phyloP scores from a whole-genome alignment of 306 rosid species.

The Vigna angularis region DNA sequence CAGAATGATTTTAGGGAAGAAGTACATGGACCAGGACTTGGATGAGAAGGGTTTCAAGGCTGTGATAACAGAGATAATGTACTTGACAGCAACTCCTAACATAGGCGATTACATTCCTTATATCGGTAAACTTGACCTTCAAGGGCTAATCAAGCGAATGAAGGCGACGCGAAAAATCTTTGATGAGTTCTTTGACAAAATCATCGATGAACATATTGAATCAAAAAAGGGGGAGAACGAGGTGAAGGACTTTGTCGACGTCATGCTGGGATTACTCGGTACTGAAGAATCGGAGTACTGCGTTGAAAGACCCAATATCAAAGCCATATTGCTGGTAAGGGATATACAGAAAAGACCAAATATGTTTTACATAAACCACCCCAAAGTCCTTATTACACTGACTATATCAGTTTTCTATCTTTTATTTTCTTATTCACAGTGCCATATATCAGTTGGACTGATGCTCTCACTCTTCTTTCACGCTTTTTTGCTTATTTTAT shows the following conservation, averaged over 20 bases:
- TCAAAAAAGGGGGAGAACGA: constrained; percentile 39
- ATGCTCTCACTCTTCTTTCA: not conserved
- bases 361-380: no score
- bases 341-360: no score
- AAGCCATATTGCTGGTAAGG: constrained; percentile 67
- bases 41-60: constrained; percentile 63
- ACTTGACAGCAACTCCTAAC: constrained; percentile 48
- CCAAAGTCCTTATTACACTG: no score
- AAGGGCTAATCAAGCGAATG: constrained; percentile 59
- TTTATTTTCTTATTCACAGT: no score
- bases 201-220: constrained; percentile 66
- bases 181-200: constrained; percentile 64
- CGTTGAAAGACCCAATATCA: constrained; percentile 62
- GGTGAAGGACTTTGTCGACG: constrained; percentile 69
- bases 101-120: no score
- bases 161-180: constrained; percentile 53
- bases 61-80: constrained; percentile 55
- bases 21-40: constrained; percentile 57
- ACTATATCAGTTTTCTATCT: no score
- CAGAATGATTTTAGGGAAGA: constrained; percentile 67
- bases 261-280: constrained; percentile 61
- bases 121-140: constrained; percentile 66
- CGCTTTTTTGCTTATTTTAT: not conserved
- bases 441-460: no score
- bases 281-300: constrained; percentile 57